Percentiles rank a stretch among this genome's conserved stretches.
These are phyloP conservation scores for Linum lewisii DNA, from an alignment of 345 rosid genomes.

Conservation along the genomic window DNA sequence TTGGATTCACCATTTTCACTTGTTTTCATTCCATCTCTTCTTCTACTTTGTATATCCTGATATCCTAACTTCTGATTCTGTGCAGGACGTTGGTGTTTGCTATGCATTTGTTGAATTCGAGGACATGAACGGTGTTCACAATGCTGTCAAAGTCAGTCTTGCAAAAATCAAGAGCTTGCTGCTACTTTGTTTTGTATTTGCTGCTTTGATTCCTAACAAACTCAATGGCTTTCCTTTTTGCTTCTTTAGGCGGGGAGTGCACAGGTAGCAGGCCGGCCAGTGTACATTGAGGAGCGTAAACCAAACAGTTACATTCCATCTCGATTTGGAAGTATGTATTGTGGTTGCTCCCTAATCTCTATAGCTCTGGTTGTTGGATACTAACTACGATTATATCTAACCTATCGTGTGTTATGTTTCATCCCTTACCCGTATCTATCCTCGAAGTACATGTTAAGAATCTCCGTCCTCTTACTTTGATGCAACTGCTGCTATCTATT, in stretches of 20 bases:
- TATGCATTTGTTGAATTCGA: slow-evolving; percentile 73
- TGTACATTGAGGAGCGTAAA: slow-evolving; percentile 63
- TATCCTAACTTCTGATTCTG: slow-evolving; percentile 7
- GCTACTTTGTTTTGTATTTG: background rate
- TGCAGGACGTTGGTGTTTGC: slow-evolving; percentile 66
- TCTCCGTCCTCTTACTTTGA: no score
- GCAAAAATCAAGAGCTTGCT: background rate
- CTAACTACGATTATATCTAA: no score
- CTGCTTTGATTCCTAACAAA: background rate
- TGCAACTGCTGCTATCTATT: no score
- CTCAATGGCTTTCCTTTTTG: background rate
- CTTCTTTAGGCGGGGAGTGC: slow-evolving; percentile 39
- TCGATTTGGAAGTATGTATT: slow-evolving; percentile 48
- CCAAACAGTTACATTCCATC: slow-evolving; percentile 47
- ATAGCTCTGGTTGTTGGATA: background rate
- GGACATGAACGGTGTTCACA: slow-evolving; percentile 47
- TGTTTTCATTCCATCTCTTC: background rate
- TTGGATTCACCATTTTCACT: background rate
- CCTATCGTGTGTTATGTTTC: background rate
- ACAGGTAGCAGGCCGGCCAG: slow-evolving; percentile 48
- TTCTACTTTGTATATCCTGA: background rate
- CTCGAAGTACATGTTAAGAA: no score
- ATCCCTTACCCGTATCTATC: background rate
- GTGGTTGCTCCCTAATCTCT: background rate
- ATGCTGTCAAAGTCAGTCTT: slow-evolving; percentile 42